These are phyloP conservation scores for Piper betle DNA, from an alignment of 164 flowering plant species.

Conservation along the genomic window DNA sequence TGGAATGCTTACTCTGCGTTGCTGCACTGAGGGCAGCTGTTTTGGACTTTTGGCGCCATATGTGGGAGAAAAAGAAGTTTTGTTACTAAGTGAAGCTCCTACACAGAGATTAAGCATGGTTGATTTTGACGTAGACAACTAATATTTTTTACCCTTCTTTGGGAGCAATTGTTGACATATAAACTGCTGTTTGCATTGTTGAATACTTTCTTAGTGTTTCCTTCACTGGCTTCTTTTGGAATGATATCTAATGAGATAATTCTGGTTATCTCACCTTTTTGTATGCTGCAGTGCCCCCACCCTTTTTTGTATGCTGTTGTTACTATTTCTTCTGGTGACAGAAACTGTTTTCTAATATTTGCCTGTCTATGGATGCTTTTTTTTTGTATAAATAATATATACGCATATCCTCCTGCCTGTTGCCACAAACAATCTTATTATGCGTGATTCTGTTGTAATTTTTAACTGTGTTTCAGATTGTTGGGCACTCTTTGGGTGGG, in stretches of 20 bases:
- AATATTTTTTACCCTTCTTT: too few species aligned
- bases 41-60: too few species aligned
- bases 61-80: neutral
- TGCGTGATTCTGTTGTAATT: neutral
- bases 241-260: neutral
- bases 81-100: neutral
- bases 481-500: conserved; percentile 98
- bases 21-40: too few species aligned
- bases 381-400: too few species aligned
- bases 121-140: neutral
- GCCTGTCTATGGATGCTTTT: neutral
- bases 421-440: neutral
- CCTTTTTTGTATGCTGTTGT: too few species aligned
- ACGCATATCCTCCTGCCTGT: neutral
- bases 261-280: neutral
- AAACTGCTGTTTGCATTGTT: neutral
- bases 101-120: neutral
- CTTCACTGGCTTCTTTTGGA: neutral
- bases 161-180: neutral
- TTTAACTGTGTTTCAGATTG: conserved; percentile 32
- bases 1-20: too few species aligned
- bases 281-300: too few species aligned
- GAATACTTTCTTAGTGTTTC: too few species aligned
- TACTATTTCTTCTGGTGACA: too few species aligned
- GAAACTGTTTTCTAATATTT: too few species aligned